Conservation (phyloP, 1,284 basidiomycete genomes). For the Boletus sp. region DNA sequence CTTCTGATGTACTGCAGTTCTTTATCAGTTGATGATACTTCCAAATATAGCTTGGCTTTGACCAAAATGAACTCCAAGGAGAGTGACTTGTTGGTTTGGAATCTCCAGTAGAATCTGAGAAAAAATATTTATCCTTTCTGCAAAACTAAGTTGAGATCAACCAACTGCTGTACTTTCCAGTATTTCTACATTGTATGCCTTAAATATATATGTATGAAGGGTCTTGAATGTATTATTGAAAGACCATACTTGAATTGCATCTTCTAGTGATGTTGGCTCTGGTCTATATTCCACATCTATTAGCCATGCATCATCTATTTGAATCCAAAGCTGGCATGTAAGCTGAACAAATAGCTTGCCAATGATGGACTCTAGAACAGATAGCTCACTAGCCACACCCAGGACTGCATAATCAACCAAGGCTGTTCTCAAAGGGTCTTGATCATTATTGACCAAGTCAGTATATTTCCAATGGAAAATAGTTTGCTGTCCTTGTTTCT, state of each 20-base stretch:
- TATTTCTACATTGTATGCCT: slow-evolving; percentile 3
- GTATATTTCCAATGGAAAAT: slow-evolving; percentile 2
- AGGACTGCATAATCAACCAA: not conserved
- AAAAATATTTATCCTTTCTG: not conserved
- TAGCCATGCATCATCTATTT: not conserved
- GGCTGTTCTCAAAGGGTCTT: not conserved
- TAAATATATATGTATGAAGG: not conserved
- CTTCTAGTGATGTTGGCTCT: not conserved
- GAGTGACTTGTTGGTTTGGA: not conserved
- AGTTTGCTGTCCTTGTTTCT: not conserved
- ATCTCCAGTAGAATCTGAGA: not conserved
- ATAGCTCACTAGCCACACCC: not conserved
- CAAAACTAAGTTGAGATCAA: not conserved
- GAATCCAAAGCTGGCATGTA: slow-evolving; percentile 3
- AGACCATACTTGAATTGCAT: slow-evolving; percentile 1
- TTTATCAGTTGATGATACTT: not conserved
- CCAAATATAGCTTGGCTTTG: slow-evolving; percentile 1
- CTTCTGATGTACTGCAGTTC: not conserved
- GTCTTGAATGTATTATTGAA: not conserved
- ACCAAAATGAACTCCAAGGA: not conserved
- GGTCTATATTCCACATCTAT: not conserved
- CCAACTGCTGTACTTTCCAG: not conserved
- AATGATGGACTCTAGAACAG: not conserved
- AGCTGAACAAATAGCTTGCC: slow-evolving; percentile 3
- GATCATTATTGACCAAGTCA: not conserved